Base-by-base conservation (phyloP, 257 asterid species). In the Henckelia pumila region DNA sequence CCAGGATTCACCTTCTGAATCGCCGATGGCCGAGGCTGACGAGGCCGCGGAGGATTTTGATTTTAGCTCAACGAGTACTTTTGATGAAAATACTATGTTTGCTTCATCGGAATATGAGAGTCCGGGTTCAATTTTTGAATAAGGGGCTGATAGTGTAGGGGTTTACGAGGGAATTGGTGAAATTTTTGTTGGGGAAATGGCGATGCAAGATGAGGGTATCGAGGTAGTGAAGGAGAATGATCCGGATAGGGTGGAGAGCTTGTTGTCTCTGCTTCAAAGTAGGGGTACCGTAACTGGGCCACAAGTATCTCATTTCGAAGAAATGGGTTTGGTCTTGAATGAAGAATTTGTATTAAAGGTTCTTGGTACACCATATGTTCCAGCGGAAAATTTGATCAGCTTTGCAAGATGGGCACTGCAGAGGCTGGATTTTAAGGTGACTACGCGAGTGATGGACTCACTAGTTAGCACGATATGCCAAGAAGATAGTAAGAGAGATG, bases 241-340 rank as follows among this genome's bases (percentile, higher is more conserved):
- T 74, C 60, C 21, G 4, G 87, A 88, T 71, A 80, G 73, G 63
- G 76, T 92, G 60, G 90, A 88, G 79, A 53, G 56, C 64, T 73
- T 93, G 68, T 64, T 93, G 86, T 85, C 90, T 59, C 76, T 92
- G 79, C 90, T 92, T 70, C 94, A 85, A 81, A 83, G 88, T 69
- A 79, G 89, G 59, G 89, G 82, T 30, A 28, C 57, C 0, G 68
- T 62, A 44, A 76, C 44, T 55, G 84, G 78, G 66, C 78, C 95
- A 21, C 67, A 85, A 40, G 95, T 78, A 66, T 66, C 78, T 72
- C 71, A 72, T 69, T 80, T 88, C 17, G 84, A 85, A 28, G 82
- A 49, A 35, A 63, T 81, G 74, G 79, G 69, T 32, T 74, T 90
- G 83, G 69, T 26, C 70, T 73, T 89, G 82, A 81, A 81, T 40